These are phyloP conservation scores for Yarrowia sp. DNA, from an alignment of 805 yeast species.

Conservation along the genomic window DNA sequence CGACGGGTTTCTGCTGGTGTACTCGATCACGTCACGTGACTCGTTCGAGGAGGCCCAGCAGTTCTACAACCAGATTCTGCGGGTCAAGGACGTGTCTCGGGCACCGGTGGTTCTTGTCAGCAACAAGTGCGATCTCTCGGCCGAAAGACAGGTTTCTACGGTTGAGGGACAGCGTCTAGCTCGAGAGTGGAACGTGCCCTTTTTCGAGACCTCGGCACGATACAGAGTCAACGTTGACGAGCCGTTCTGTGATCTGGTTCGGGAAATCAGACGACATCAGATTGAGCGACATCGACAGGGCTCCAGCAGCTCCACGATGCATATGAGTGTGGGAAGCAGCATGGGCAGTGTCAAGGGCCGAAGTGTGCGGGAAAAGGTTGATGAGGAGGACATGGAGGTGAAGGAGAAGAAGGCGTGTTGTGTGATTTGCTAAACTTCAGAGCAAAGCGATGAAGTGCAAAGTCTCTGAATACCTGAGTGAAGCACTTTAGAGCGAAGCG, in stretches of 20 bases:
- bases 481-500: too few relatives aligned
- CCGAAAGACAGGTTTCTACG: slow-evolving; percentile 76
- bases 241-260: slow-evolving; percentile 65
- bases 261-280: slow-evolving; percentile 45
- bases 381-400: not conserved
- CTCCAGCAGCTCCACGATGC: slow-evolving; percentile 18
- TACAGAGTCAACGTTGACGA: slow-evolving; percentile 88
- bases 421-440: slow-evolving; percentile 20
- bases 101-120: slow-evolving; percentile 91
- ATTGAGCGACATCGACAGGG: slow-evolving; percentile 40
- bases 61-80: slow-evolving; percentile 77
- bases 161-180: slow-evolving; percentile 88
- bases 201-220: slow-evolving; percentile 93
- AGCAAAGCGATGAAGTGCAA: too few relatives aligned
- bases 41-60: slow-evolving; percentile 84
- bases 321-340: slow-evolving; percentile 30
- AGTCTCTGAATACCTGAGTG: too few relatives aligned
- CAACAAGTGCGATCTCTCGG: slow-evolving; percentile 80
- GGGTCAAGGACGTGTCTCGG: slow-evolving; percentile 60
- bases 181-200: slow-evolving; percentile 64
- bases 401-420: slow-evolving; percentile 37
- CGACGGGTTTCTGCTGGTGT: slow-evolving; percentile 89
- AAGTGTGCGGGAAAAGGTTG: slow-evolving; percentile 33
- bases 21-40: slow-evolving; percentile 79
- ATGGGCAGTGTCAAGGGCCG: slow-evolving; percentile 36